Conservation (phyloP, 768 basidiomycete genomes). For the Mrakia frigida region DNA sequence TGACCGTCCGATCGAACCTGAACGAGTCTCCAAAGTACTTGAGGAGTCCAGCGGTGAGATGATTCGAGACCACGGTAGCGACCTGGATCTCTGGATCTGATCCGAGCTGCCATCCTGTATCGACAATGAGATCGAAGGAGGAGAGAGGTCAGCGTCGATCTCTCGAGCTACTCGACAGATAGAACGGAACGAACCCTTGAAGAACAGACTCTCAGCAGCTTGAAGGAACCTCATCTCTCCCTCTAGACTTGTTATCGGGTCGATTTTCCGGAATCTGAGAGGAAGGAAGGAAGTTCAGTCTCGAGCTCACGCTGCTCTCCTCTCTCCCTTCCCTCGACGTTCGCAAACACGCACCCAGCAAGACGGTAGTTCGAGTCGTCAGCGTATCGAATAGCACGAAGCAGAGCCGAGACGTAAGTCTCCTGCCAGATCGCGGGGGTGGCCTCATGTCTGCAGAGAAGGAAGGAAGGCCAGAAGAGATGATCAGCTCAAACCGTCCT, state of each 20-base stretch:
- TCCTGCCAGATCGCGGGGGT: slow-evolving; percentile 94
- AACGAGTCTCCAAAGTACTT: slow-evolving; percentile 96
- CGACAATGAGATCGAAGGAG: not conserved
- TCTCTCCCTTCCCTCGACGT: too few species aligned
- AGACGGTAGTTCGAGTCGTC: slow-evolving; percentile 88
- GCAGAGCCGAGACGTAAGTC: slow-evolving; percentile 86
- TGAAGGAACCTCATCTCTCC: slow-evolving; percentile 85
- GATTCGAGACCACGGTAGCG: slow-evolving; percentile 92
- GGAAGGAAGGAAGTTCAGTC: too few species aligned
- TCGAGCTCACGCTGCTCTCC: not conserved
- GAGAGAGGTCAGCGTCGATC: not conserved
- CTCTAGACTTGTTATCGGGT: slow-evolving; percentile 84
- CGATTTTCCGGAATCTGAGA: slow-evolving; percentile 62
- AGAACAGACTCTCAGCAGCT: slow-evolving; percentile 79
- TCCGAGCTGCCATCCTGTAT: slow-evolving; percentile 90
- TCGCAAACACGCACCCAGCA: slow-evolving; percentile 59
- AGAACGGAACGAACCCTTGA: slow-evolving; percentile 57
- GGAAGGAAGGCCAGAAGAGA: too few species aligned
- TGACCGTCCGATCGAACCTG: slow-evolving; percentile 44
- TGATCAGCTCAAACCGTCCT: slow-evolving; percentile 19
- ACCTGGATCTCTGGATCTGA: slow-evolving; percentile 99
- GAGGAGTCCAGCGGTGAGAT: slow-evolving; percentile 86
- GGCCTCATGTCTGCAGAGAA: slow-evolving; percentile 65
- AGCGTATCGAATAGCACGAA: slow-evolving; percentile 88
- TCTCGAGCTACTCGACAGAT: not conserved